A percentile compares a stretch with the other conserved stretches of the same genome.
These are phyloP conservation scores for Cyberlindnera mrakii DNA, from an alignment of 805 yeast genomes.

Conservation along the genomic window DNA sequence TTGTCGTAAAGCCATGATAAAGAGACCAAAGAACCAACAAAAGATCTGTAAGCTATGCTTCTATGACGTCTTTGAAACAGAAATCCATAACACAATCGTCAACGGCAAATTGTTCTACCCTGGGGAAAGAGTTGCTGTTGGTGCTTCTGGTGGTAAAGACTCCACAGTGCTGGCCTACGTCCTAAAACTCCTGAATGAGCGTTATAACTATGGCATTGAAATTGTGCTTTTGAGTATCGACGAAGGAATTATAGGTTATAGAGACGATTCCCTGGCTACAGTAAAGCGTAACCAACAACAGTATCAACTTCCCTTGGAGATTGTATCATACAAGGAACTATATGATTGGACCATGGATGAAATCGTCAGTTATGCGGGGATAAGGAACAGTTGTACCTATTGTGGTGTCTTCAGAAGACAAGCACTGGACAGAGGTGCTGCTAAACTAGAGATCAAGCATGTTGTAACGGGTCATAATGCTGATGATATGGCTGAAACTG, in stretches of 20 bases:
- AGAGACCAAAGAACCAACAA: constrained; percentile 87
- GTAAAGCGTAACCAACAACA: constrained; percentile 90
- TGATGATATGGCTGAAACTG: constrained; percentile 98
- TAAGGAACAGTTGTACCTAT: constrained; percentile 90
- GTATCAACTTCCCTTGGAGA: constrained; percentile 70
- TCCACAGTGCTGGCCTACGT: constrained; percentile 92
- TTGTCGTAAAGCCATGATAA: constrained; percentile 75
- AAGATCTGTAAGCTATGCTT: constrained; percentile 90
- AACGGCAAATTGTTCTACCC: constrained; percentile 59
- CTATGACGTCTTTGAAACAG: constrained; percentile 86
- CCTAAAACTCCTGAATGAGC: constrained; percentile 78
- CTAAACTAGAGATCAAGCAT: constrained; percentile 75
- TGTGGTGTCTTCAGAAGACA: constrained; percentile 97
- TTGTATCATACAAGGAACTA: constrained; percentile 79
- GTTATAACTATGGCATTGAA: constrained; percentile 83
- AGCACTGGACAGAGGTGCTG: constrained; percentile 94
- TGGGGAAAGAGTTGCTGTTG: constrained; percentile 92
- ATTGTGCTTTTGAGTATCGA: constrained; percentile 82
- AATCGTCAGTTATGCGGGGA: constrained; percentile 90
- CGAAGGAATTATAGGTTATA: constrained; percentile 94
- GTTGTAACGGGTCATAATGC: constrained; percentile 99
- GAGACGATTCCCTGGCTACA: constrained; percentile 96
- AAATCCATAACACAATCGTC: constrained; percentile 84
- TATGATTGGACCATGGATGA: constrained; percentile 99
- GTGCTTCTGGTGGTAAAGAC: constrained; percentile 99